Conservation (phyloP, 78 protist genomes). For the Anaeramoeba flamelloides region DNA sequence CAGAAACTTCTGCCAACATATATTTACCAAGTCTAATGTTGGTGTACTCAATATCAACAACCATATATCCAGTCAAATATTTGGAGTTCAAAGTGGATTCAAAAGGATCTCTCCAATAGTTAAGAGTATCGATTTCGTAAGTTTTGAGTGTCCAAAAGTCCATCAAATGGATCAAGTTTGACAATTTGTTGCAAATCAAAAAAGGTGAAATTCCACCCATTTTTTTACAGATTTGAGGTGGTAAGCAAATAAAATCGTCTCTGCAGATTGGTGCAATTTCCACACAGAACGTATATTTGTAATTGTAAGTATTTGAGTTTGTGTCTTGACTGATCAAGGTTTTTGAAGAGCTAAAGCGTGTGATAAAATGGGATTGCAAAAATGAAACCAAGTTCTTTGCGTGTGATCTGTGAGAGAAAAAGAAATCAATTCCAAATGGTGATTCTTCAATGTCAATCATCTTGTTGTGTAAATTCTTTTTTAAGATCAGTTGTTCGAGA, state of each 20-base stretch:
- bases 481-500: slow-evolving; percentile 89
- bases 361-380: background rate
- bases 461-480: slow-evolving; percentile 64
- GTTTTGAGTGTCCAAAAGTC: background rate
- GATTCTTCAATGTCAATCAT: slow-evolving; percentile 40
- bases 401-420: slow-evolving; percentile 27
- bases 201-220: background rate
- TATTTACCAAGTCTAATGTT: background rate
- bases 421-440: slow-evolving; percentile 89
- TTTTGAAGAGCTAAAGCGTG: slow-evolving; percentile 25
- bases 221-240: slow-evolving; percentile 16
- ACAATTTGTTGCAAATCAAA: background rate
- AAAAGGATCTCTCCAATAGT: background rate
- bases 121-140: background rate
- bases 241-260: slow-evolving; percentile 81
- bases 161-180: background rate
- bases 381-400: slow-evolving; percentile 6
- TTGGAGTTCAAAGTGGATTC: background rate
- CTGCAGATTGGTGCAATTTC: slow-evolving; percentile 86
- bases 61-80: background rate
- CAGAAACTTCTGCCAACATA: background rate
- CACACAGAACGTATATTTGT: slow-evolving; percentile 61
- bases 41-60: background rate
- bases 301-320: slow-evolving; percentile 57
- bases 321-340: slow-evolving; percentile 64